phyloP scores from a whole-genome alignment of 1,284 basidiomycete genomes.

The Rhodotorula mucilaginosa region DNA sequence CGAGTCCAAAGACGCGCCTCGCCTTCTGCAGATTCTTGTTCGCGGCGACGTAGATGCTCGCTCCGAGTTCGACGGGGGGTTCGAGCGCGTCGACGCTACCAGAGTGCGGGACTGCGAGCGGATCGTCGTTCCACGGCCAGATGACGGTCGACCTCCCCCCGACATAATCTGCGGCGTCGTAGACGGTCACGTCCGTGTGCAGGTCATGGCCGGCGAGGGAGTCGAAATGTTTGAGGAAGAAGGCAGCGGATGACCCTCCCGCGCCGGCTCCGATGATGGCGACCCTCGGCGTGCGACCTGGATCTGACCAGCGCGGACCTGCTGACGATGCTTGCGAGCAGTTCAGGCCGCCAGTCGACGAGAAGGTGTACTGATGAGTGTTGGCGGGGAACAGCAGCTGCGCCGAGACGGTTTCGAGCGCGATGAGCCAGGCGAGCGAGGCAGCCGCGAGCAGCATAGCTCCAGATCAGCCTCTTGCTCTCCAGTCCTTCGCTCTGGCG shows the following conservation, averaged over 20 bases:
- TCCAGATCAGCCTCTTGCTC: background rate
- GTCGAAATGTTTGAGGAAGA: slow-evolving; percentile 36
- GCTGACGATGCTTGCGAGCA: background rate
- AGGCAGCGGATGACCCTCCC: slow-evolving; percentile 41
- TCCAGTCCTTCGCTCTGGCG: background rate
- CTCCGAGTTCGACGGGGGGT: slow-evolving; percentile 73
- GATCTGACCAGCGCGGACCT: background rate
- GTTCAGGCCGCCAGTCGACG: background rate
- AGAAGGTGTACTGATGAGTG: slow-evolving; percentile 3
- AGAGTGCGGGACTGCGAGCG: background rate
- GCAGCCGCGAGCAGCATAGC: background rate
- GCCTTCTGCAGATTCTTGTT: slow-evolving; percentile 53
- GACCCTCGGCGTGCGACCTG: slow-evolving; percentile 20
- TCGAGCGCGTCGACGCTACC: slow-evolving; percentile 6
- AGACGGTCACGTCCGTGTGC: slow-evolving; percentile 38
- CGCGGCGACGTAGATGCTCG: slow-evolving; percentile 73
- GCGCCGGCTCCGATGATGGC: slow-evolving; percentile 42
- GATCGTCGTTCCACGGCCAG: slow-evolving; percentile 39
- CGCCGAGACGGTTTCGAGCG: background rate
- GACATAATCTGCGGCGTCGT: slow-evolving; percentile 36
- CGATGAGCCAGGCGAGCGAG: background rate
- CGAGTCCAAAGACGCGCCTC: slow-evolving; percentile 72
- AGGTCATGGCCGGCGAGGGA: slow-evolving; percentile 9
- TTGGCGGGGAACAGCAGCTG: slow-evolving; percentile 30
- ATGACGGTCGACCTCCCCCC: slow-evolving; percentile 42